Evolutionary conservation across 2,329 filamentous ascomycete genomes (phyloP).

Genomic region (Dactylella cylindrospora): DNA sequence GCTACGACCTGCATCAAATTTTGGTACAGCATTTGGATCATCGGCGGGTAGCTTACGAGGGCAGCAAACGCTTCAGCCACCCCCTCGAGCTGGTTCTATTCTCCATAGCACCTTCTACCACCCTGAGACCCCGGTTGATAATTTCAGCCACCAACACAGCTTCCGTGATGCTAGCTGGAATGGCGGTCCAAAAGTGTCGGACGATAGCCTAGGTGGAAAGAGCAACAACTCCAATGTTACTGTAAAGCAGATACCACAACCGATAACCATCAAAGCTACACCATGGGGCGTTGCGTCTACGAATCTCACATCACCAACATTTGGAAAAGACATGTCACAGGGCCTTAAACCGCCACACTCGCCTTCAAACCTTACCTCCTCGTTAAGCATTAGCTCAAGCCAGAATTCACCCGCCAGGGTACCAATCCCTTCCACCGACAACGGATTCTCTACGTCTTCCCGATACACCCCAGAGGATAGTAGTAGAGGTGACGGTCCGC

Average conservation of each 20-base stretch:
- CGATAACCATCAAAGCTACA: constrained; percentile 35
- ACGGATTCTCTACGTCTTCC: constrained; percentile 22
- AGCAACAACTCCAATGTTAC: constrained; percentile 17
- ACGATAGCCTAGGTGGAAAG: constrained; percentile 22
- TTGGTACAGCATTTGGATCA: constrained; percentile 29
- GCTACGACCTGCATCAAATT: constrained; percentile 33
- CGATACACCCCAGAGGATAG: constrained; percentile 27
- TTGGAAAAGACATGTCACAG: constrained; percentile 17
- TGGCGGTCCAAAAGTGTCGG: constrained; percentile 13
- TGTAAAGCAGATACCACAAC: constrained; percentile 15
- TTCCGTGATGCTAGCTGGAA: constrained; percentile 34
- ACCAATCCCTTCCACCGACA: constrained; percentile 9
- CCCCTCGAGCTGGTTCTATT: constrained; percentile 26
- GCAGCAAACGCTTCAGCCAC: constrained; percentile 20
- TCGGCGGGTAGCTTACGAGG: not conserved
- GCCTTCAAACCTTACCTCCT: constrained; percentile 21
- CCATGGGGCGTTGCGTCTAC: constrained; percentile 39
- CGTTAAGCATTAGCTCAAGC: constrained; percentile 27
- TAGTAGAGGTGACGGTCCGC: not conserved
- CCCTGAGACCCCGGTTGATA: constrained; percentile 41
- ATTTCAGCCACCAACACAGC: constrained; percentile 33
- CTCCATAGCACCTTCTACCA: constrained; percentile 33
- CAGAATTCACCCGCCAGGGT: constrained; percentile 28
- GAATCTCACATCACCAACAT: constrained; percentile 30
- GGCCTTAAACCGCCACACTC: constrained; percentile 3